Evolutionary conservation across 2,329 filamentous ascomycete species (phyloP).

Genomic region (Colletotrichum sp.): DNA sequence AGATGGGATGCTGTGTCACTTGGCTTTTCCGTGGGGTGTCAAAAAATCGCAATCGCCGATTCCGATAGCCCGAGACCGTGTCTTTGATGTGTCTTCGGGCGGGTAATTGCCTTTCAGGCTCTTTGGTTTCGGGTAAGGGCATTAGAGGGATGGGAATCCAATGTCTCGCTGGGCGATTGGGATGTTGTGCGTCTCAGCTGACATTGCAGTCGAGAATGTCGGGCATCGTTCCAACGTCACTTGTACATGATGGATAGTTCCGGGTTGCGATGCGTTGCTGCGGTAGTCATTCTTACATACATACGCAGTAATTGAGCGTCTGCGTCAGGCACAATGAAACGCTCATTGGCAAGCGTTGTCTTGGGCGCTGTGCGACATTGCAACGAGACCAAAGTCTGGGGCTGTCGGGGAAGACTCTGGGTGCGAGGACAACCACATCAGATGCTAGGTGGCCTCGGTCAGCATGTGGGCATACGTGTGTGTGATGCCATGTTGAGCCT

Average conservation of each 20-base stretch:
- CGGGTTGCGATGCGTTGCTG: background rate
- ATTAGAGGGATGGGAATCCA: background rate
- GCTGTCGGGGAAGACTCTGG: background rate
- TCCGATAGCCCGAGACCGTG: background rate
- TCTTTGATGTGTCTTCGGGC: background rate
- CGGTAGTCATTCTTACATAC: background rate
- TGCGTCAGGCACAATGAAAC: conserved; percentile 1
- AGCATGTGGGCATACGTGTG: background rate
- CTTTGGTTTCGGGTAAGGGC: background rate
- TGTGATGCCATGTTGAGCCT: background rate
- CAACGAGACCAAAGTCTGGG: background rate
- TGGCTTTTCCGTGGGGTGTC: background rate
- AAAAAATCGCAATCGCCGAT: background rate
- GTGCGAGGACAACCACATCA: background rate
- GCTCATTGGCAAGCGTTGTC: conserved; percentile 8
- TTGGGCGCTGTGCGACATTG: background rate
- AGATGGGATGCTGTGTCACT: background rate
- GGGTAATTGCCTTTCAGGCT: background rate
- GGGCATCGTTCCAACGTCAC: background rate
- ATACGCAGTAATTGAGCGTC: background rate
- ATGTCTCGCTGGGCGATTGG: background rate
- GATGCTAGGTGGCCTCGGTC: background rate
- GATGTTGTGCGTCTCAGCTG: background rate
- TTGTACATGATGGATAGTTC: background rate
- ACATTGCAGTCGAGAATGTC: background rate